Base-by-base conservation (phyloP, 352 stramenopile genomes). In the Blastocystis hominis region DNA sequence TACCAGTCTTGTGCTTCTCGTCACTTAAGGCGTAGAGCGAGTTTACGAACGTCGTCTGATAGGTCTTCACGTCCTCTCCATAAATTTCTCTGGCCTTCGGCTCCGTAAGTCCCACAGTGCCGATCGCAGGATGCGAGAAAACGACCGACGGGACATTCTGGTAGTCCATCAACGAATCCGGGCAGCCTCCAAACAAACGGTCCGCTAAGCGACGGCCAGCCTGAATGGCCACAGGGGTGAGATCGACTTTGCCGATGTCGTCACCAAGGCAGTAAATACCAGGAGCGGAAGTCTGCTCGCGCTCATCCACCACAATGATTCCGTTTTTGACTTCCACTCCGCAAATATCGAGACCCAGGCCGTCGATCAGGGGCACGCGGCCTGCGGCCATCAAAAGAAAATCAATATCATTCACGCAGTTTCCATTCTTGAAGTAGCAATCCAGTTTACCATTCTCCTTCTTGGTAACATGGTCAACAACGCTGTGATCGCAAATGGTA, bases 121-220 rank as follows among this genome's bases (percentile, higher is more conserved):
- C 94, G 84, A 97, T 95, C 75, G 94, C 93, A 40, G 94, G 94
- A 89, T 95, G 94, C 68, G 93, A 94, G 90, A 98, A 98, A 24
- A 97, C 94, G 0, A 96, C 95, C 5, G 94, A 96, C 30, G 93
- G 91, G 88, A 96, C 94, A 78, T 95, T 92, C 76, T 94, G 89
- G 90, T 95, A 95, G 89, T 94, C 89, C 40, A 94, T 87, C 75
- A 91, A 72, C 94, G 93, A 72, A 92, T 93, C 69, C 93, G 93
- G 53, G 93, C 93, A 10, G 24, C 42, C 42, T 17, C 34, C 75
- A 34, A 86, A 86, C 3, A 86, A 54, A 3, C 76, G 59, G 70
- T 97, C 93, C 1, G 94, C 94, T 38, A 97, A 93, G 1, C 93
- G 66, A 20, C 88, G 56, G 24, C 89, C 89, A n/a, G 89, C 80